A percentile compares a stretch with the other conserved stretches of the same genome.
Conservation (phyloP, 768 basidiomycete genomes). For the Mycena latifolia region DNA sequence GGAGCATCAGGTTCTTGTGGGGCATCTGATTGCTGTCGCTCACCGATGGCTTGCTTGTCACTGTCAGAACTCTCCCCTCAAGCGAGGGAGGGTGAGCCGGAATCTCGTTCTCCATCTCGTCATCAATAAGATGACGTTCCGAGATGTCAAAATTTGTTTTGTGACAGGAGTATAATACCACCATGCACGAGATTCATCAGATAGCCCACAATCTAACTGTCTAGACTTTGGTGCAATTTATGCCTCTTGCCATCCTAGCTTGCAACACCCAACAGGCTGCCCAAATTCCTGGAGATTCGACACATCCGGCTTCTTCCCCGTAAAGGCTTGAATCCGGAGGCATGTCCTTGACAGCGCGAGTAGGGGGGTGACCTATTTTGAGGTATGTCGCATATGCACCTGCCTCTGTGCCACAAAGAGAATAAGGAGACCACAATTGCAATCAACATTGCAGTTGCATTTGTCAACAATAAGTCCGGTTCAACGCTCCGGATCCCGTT, state of each 20-base stretch:
- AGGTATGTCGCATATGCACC: constrained; percentile 36
- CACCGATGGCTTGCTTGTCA: too few species aligned
- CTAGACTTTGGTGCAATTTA: constrained; percentile 7
- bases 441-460: constrained; percentile 38
- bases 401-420: constrained; percentile 39
- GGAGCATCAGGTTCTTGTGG: too few species aligned
- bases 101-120: too few species aligned
- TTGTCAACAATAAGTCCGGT: constrained; percentile 39
- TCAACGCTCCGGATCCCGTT: constrained; percentile 47
- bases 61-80: too few species aligned
- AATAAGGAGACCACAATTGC: constrained; percentile 16
- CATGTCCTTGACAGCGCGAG: background rate
- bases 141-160: too few species aligned
- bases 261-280: background rate
- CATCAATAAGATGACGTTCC: too few species aligned
- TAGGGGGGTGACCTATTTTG: constrained; percentile 29
- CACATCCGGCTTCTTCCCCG: constrained; percentile 46
- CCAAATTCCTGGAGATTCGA: constrained; percentile 50
- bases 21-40: too few species aligned
- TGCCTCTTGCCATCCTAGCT: constrained; percentile 12
- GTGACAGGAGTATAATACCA: constrained; percentile 11
- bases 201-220: background rate
- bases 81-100: too few species aligned
- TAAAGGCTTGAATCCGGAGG: constrained; percentile 48
- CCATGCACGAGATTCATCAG: constrained; percentile 12